Evolutionary conservation across 169 alveolate species (phyloP).

Genomic region (Babesia ovis): DNA sequence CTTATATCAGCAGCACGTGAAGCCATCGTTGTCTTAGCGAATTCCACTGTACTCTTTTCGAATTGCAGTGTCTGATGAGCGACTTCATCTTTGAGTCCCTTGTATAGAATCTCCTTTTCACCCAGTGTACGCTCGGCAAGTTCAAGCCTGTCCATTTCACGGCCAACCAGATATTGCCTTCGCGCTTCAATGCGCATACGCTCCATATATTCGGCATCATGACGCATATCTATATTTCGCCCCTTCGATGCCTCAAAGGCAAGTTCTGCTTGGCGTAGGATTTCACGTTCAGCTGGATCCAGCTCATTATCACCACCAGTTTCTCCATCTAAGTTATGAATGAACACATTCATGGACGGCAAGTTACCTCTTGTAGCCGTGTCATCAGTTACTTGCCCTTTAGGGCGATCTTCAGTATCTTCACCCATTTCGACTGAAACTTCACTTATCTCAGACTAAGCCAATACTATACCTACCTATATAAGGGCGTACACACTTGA

Average conservation of each 20-base stretch:
- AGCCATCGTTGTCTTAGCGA: constrained; percentile 86
- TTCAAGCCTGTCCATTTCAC: constrained; percentile 90
- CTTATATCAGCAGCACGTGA: constrained; percentile 79
- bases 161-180: constrained; percentile 89
- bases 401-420: constrained; percentile 1
- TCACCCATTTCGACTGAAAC: no score
- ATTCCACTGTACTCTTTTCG: constrained; percentile 83
- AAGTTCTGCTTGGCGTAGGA: constrained; percentile 46
- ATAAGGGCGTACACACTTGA: no score
- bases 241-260: constrained; percentile 74
- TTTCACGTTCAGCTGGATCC: constrained; percentile 8
- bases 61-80: constrained; percentile 76
- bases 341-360: neutral
- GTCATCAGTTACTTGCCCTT: neutral
- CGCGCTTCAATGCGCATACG: constrained; percentile 82
- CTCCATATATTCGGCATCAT: constrained; percentile 70
- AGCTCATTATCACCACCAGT: no score
- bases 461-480: no score
- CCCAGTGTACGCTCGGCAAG: constrained; percentile 90
- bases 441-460: no score
- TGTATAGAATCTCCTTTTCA: constrained; percentile 85
- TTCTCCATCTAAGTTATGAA: neutral
- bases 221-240: constrained; percentile 69
- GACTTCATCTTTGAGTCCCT: constrained; percentile 67
- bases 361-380: neutral